Base-by-base conservation (phyloP, 225 moss, liverwort and hornwort genomes). In the Bryum argenteum region DNA sequence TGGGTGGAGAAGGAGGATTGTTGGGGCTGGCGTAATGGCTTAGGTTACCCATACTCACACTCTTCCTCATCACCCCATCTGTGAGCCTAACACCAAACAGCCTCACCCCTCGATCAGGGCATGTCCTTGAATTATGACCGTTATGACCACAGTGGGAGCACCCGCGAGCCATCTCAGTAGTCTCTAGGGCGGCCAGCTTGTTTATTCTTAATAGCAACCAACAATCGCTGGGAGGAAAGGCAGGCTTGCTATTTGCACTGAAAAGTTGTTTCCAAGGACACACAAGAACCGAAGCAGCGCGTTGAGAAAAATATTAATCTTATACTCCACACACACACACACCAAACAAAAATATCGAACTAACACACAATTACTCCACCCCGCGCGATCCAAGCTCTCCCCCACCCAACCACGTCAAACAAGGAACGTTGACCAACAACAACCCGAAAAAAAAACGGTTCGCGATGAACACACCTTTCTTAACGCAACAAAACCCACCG, bases 81-180 rank as follows among this genome's bases (percentile, higher is more conserved):
- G 92, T 98, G 78, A 97, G 90, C 70, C 98, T 90, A 73, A 98
- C 98, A 45, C 98, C 98, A 75, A 98, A 98, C 83, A 98, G 84
- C 81, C 89, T 86, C 79, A 98, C 94, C 72, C 98, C 98, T 76
- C 98, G 94, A 91, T 98, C 98, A 42, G 94, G 98, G 80, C 98
- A 98, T 62, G 98, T 98, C 80, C 98, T 89, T 70, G 98, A 91
- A 91, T 98, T 98, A 75, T 98, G 98, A 66, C 98, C 98, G 87
- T 98, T 94, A 73, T 98, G 94, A 80, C 98, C 98, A 83, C 98
- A 98, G 89, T 98, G 91, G 76, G 98, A 98, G 90, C 98, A 98
- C 79, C 98, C 91, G 84, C 98, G 94, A 81, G 98, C 92, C 98
- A 98, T 98, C 82, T 98, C 98, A 86, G 33, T 33, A 33, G 88